phyloP scores from a whole-genome alignment of 2,329 filamentous ascomycete species.

The Cladosporium sp. region DNA sequence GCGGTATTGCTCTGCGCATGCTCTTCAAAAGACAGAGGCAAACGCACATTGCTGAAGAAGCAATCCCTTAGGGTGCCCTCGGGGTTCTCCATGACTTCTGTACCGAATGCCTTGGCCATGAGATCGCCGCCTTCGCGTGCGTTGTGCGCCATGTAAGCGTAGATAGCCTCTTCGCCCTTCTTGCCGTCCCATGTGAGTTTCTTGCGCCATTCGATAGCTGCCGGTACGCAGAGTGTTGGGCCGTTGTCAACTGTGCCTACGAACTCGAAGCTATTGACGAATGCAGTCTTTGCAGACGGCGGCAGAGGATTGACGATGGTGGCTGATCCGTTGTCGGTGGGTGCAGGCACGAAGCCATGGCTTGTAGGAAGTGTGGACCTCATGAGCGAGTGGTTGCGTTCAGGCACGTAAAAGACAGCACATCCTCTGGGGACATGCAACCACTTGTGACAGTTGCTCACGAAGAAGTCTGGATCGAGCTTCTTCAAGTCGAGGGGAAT shows the following conservation, averaged over 20 bases:
- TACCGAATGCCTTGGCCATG: constrained; percentile 62
- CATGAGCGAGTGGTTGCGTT: constrained; percentile 70
- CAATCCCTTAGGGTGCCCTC: constrained; percentile 60
- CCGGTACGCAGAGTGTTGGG: constrained; percentile 67
- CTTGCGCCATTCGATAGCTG: constrained; percentile 66
- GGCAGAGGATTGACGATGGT: constrained; percentile 37
- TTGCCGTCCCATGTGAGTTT: constrained; percentile 35
- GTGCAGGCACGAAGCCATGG: constrained; percentile 63
- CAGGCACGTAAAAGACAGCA: constrained; percentile 74
- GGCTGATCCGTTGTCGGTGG: constrained; percentile 11
- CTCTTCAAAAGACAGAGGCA: constrained; percentile 56
- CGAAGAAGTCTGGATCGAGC: constrained; percentile 78
- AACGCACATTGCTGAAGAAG: constrained; percentile 66
- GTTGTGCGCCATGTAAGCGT: constrained; percentile 58
- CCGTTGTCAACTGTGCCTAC: constrained; percentile 70
- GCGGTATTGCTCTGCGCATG: constrained; percentile 29
- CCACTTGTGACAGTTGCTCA: constrained; percentile 90
- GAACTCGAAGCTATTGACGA: constrained; percentile 69
- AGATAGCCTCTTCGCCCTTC: constrained; percentile 61
- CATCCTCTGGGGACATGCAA: constrained; percentile 74
- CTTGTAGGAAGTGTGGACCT: constrained; percentile 73
- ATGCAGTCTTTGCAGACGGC: constrained; percentile 51
- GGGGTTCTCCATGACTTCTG: constrained; percentile 66
- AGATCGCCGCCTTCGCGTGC: constrained; percentile 60
- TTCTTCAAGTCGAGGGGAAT: constrained; percentile 63